phyloP scores from a whole-genome alignment of 2,329 filamentous ascomycete genomes.

The Trichoderma lentiforme region DNA sequence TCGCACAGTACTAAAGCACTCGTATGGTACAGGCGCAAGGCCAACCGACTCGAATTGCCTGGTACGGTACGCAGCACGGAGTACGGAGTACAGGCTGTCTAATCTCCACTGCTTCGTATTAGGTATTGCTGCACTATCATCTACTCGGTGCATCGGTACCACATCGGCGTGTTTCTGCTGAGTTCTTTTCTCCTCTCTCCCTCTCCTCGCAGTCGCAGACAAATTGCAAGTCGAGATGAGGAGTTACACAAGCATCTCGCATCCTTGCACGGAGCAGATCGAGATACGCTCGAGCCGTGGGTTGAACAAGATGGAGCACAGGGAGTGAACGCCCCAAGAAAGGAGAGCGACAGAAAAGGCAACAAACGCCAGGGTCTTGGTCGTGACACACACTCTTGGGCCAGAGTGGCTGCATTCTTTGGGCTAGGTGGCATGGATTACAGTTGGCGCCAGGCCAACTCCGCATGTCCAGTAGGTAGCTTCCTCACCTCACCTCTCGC shows the following conservation, averaged over 20 bases:
- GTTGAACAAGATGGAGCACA: background rate
- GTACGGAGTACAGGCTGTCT: background rate
- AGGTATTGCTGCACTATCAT: background rate
- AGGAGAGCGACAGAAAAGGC: slow-evolving; percentile 1
- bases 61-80: background rate
- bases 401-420: slow-evolving; percentile 6
- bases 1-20: background rate
- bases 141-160: background rate
- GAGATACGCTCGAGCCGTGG: slow-evolving; percentile 11
- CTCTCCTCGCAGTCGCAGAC: background rate
- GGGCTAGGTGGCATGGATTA: background rate
- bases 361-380: background rate
- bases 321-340: background rate
- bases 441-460: background rate
- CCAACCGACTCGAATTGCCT: background rate
- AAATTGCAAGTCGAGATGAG: background rate
- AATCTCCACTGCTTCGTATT: slow-evolving; percentile 6
- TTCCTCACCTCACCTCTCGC: slow-evolving; percentile 2
- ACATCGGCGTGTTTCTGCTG: background rate
- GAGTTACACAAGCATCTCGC: background rate
- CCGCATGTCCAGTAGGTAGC: slow-evolving; percentile 2
- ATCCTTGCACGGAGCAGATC: slow-evolving; percentile 9
- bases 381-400: background rate
- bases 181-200: background rate
- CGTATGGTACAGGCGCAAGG: background rate